Evolutionary conservation across 805 yeast genomes (phyloP).

Genomic region (Ogataea glucozyma): DNA sequence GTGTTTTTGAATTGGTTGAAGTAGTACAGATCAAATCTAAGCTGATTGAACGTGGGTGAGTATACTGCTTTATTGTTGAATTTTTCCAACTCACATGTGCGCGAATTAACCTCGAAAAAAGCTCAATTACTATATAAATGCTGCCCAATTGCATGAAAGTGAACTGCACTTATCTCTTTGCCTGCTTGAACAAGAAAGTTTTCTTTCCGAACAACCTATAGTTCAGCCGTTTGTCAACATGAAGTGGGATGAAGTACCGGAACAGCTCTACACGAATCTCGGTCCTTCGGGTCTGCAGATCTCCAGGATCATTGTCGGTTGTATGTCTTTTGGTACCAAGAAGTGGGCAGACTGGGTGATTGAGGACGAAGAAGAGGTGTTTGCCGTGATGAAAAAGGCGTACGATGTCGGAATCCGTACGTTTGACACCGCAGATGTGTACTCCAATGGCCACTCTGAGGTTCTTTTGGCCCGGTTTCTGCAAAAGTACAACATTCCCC

Average conservation of each 20-base stretch:
- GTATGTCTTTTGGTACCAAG: slow-evolving; percentile 52
- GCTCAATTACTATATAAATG: no score
- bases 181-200: no score
- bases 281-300: slow-evolving; percentile 43
- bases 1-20: no score
- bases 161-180: no score
- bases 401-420: slow-evolving; percentile 50
- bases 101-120: no score
- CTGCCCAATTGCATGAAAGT: no score
- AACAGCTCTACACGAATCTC: slow-evolving; percentile 8
- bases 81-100: no score
- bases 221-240: no score
- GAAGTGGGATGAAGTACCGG: slow-evolving; percentile 13
- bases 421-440: slow-evolving; percentile 52
- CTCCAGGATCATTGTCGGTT: slow-evolving; percentile 52
- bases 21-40: no score
- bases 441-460: slow-evolving; percentile 52
- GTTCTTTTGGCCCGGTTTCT: slow-evolving; percentile 53
- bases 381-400: slow-evolving; percentile 45
- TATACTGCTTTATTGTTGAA: no score
- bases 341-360: slow-evolving; percentile 46
- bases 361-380: slow-evolving; percentile 49
- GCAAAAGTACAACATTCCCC: slow-evolving; percentile 48
- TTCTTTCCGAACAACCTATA: no score
- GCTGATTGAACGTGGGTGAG: no score